These are phyloP conservation scores for Leavenworthia alabamica DNA, from an alignment of 345 rosid genomes.

Conservation along the genomic window DNA sequence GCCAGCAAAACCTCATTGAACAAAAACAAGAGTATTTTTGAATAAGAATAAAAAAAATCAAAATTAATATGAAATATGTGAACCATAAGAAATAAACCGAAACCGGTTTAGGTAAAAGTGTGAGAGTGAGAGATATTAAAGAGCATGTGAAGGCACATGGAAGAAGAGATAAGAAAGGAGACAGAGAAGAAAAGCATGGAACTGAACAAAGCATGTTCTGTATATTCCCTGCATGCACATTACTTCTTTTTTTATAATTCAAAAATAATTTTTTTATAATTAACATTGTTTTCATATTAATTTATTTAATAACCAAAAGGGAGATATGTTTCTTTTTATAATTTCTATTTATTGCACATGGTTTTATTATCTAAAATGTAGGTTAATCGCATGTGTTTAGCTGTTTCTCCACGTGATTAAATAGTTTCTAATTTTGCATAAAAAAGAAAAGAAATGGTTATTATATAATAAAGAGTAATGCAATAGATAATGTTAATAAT, in stretches of 20 bases:
- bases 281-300: background rate
- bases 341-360: constrained; percentile 24
- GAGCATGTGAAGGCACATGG: constrained; percentile 33
- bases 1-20: constrained; percentile 13
- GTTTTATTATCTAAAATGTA: constrained; percentile 17
- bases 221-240: constrained; percentile 33
- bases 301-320: background rate
- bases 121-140: background rate
- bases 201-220: constrained; percentile 31
- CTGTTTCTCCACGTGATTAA: constrained; percentile 26
- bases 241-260: background rate
- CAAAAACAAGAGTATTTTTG: background rate
- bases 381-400: constrained; percentile 28
- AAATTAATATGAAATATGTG: background rate
- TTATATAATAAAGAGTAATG: background rate
- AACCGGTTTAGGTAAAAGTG: background rate
- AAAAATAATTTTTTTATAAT: background rate
- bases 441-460: background rate
- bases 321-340: background rate
- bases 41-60: background rate
- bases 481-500: background rate
- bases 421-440: background rate
- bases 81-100: constrained; percentile 11
- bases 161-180: constrained; percentile 8
- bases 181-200: constrained; percentile 19